A percentile compares a stretch with the other conserved stretches of the same genome.
phyloP scores from a whole-genome alignment of 2,329 filamentous ascomycete genomes.

The Neofusicoccum umdonicola region DNA sequence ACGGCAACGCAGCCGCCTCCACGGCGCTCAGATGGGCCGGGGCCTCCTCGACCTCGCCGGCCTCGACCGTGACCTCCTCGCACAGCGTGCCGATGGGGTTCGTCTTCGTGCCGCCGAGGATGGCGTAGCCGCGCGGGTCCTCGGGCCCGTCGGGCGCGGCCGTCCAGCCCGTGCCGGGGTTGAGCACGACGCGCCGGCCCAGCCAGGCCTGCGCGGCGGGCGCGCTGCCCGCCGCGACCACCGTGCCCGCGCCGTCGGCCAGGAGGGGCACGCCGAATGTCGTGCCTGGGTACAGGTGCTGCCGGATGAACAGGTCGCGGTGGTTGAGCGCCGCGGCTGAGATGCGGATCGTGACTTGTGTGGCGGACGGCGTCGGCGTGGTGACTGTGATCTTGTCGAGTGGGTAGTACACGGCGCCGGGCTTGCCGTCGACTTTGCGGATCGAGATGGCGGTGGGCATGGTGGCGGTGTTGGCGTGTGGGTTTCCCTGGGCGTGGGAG shows the following conservation, averaged over 20 bases:
- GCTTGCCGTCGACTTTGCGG: slow-evolving; percentile 73
- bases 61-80: slow-evolving; percentile 69
- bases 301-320: slow-evolving; percentile 90
- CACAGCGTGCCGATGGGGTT: slow-evolving; percentile 69
- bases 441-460: slow-evolving; percentile 61
- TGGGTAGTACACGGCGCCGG: slow-evolving; percentile 83
- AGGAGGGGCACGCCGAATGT: slow-evolving; percentile 76
- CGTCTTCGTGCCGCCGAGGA: slow-evolving; percentile 66
- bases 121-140: slow-evolving; percentile 55
- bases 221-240: slow-evolving; percentile 61
- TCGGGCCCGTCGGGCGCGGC: slow-evolving; percentile 72
- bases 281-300: slow-evolving; percentile 84
- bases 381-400: slow-evolving; percentile 36
- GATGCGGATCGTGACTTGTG: slow-evolving; percentile 72
- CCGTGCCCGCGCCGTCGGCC: slow-evolving; percentile 76
- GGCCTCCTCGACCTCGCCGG: slow-evolving; percentile 70
- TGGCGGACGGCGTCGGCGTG: slow-evolving; percentile 30
- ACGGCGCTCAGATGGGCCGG: slow-evolving; percentile 68
- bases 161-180: slow-evolving; percentile 76
- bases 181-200: slow-evolving; percentile 71
- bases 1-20: slow-evolving; percentile 79
- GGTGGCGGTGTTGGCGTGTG: neutral
- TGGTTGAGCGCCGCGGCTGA: slow-evolving; percentile 85
- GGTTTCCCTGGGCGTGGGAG: too few relatives aligned
- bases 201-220: slow-evolving; percentile 56